Evolutionary conservation across 179 eudicot genomes (phyloP).

Genomic region (Vitellaria paradoxa): DNA sequence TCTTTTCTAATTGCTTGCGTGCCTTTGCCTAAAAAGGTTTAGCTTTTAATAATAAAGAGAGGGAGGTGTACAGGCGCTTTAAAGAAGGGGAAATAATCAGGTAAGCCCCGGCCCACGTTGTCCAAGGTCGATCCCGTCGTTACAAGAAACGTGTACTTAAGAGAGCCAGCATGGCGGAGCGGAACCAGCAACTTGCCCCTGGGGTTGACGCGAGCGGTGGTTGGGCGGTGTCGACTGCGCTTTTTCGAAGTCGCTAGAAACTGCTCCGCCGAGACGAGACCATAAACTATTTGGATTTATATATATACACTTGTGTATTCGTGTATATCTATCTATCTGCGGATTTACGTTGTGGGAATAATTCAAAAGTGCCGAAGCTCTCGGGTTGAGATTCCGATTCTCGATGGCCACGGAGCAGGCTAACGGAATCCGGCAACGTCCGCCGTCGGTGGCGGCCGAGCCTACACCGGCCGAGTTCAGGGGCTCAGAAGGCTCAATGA

Average conservation of each 20-base stretch:
- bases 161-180: no score
- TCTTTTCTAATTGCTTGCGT: no score
- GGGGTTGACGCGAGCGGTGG: not conserved
- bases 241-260: not conserved
- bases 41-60: no score
- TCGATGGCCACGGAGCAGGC: slow-evolving; percentile 9
- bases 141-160: no score
- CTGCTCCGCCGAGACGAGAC: not conserved
- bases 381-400: not conserved
- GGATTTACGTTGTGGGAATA: not conserved
- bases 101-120: no score
- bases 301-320: not conserved
- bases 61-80: no score
- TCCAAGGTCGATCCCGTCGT: no score
- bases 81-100: no score
- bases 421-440: slow-evolving; percentile 12
- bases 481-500: slow-evolving; percentile 27
- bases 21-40: no score
- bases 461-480: slow-evolving; percentile 37
- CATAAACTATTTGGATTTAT: not conserved
- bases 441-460: slow-evolving; percentile 11
- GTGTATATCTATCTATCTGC: not conserved
- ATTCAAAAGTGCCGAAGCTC: not conserved
- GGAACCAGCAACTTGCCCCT: no score
- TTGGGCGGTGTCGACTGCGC: not conserved